Evolutionary conservation across 2,329 filamentous ascomycete genomes (phyloP).

Genomic region (Clarireedia sp.): DNA sequence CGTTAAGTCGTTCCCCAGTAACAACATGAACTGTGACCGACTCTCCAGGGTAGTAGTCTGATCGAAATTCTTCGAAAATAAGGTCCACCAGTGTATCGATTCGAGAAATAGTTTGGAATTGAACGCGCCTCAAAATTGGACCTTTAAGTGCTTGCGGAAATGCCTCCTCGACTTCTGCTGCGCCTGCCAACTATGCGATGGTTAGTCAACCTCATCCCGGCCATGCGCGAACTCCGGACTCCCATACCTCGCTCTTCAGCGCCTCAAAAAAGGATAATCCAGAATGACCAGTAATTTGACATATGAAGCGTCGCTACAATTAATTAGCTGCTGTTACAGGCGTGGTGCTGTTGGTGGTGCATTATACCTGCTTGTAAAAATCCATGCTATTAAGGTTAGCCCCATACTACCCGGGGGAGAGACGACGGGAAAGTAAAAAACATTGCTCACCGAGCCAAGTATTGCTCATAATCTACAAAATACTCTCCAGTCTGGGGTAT

Average conservation of each 20-base stretch:
- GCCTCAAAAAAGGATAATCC: conserved; percentile 89
- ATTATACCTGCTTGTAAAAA: conserved; percentile 79
- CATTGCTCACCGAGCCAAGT: conserved; percentile 57
- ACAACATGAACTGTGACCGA: conserved; percentile 65
- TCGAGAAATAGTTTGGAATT: conserved; percentile 81
- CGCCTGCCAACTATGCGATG: conserved; percentile 57
- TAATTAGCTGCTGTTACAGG: conserved; percentile 19
- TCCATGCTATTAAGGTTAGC: conserved; percentile 56
- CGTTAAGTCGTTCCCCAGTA: conserved; percentile 62
- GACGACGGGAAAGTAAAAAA: conserved; percentile 33
- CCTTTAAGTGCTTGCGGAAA: conserved; percentile 90
- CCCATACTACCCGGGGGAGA: not conserved
- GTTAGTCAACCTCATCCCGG: conserved; percentile 23
- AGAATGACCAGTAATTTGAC: conserved; percentile 90
- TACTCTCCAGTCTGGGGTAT: conserved; percentile 86
- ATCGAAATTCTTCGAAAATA: conserved; percentile 72
- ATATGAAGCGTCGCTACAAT: conserved; percentile 68
- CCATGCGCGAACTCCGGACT: not conserved
- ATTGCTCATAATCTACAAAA: conserved; percentile 82
- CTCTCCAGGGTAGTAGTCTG: conserved; percentile 87
- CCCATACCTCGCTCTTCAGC: conserved; percentile 75
- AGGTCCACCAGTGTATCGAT: conserved; percentile 73
- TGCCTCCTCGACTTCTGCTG: conserved; percentile 79
- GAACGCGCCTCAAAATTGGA: conserved; percentile 81
- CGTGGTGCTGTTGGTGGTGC: not conserved